Evolutionary conservation across 108 stramenopile genomes (phyloP).

Genomic region (Skeletonema marinoi): DNA sequence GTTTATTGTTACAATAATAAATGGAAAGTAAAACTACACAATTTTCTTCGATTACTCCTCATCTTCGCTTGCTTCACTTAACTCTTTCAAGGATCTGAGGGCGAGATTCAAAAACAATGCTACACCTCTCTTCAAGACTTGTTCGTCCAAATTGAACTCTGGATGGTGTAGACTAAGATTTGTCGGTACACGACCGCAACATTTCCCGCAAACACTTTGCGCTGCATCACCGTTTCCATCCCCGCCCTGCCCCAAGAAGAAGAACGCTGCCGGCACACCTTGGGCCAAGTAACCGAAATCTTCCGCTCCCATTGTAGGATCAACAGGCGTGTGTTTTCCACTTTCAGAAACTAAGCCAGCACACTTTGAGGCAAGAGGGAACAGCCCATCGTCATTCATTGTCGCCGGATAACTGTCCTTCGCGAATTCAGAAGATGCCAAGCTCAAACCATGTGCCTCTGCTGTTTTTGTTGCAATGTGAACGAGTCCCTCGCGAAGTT

Average conservation of each 20-base stretch:
- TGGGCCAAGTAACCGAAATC: conserved; percentile 90
- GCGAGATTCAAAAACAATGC: conserved; percentile 86
- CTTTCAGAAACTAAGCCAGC: conserved; percentile 66
- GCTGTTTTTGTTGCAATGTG: conserved; percentile 66
- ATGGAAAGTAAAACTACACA: too few relatives aligned
- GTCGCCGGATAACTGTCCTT: conserved; percentile 90
- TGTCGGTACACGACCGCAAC: conserved; percentile 40
- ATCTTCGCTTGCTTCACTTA: background rate
- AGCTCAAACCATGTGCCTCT: conserved; percentile 72
- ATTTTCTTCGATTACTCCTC: background rate
- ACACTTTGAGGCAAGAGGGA: conserved; percentile 64
- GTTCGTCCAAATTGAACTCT: conserved; percentile 85
- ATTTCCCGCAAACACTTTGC: background rate
- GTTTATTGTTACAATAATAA: too few relatives aligned
- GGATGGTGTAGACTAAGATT: conserved; percentile 85
- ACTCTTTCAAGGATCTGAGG: conserved; percentile 59
- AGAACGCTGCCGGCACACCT: conserved; percentile 75
- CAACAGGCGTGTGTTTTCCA: conserved; percentile 48
- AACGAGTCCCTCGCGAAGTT: conserved; percentile 62
- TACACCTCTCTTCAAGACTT: conserved; percentile 70
- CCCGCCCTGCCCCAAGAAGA: conserved; percentile 83
- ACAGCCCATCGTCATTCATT: conserved; percentile 79
- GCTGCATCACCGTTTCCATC: conserved; percentile 1
- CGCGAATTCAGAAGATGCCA: conserved; percentile 56
- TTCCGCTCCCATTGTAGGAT: conserved; percentile 93